A percentile compares a stretch with the other conserved stretches of the same genome.
These are phyloP conservation scores for Ligustrum vulgare DNA, from an alignment of 257 asterid genomes.

Conservation along the genomic window DNA sequence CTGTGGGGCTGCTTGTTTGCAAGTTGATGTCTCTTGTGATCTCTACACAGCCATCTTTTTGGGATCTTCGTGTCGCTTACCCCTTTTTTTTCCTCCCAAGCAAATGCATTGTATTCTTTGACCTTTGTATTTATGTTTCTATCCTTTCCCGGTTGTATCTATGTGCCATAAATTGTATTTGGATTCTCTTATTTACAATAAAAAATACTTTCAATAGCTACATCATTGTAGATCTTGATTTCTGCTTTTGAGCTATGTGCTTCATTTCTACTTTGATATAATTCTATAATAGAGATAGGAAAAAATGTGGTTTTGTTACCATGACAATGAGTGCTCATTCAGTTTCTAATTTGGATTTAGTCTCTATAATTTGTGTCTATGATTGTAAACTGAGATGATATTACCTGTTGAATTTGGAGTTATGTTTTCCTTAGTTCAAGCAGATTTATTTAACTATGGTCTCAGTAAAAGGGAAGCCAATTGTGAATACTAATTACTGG, in stretches of 20 bases:
- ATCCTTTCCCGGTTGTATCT: not conserved
- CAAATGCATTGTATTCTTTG: not conserved
- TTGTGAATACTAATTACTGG: conserved; percentile 4
- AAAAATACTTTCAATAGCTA: not conserved
- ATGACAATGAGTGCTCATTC: not conserved
- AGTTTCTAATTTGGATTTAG: not conserved
- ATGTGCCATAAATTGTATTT: not conserved
- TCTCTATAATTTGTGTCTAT: conserved; percentile 3
- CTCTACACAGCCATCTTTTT: not conserved
- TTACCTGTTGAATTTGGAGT: not conserved
- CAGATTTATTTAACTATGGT: not conserved
- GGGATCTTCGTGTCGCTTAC: not conserved
- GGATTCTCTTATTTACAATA: not conserved
- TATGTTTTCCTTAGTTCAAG: not conserved
- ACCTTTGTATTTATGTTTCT: not conserved
- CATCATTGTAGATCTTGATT: not conserved
- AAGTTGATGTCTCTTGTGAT: not conserved
- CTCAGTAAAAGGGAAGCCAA: conserved; percentile 5
- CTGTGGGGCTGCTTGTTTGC: not conserved
- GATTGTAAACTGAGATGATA: not conserved
- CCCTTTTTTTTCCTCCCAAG: not conserved
- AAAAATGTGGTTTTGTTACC: not conserved
- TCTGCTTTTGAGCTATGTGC: not conserved
- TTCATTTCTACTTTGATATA: not conserved
- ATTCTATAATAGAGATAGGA: not conserved